Conservation (phyloP, 129 eudicot species). For the Gnaphalium uliginosum region DNA sequence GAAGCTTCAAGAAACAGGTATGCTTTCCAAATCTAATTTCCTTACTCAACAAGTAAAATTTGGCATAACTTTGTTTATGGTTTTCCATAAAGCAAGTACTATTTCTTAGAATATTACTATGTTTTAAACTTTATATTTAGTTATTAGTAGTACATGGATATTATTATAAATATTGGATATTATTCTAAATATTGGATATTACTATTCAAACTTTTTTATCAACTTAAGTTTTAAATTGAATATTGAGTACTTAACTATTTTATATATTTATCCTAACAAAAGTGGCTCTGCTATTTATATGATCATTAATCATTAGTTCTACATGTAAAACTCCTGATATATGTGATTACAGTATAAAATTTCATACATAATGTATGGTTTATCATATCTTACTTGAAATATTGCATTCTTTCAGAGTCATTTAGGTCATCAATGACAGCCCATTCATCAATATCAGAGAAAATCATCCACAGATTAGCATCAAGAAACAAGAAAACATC, state of each 20-base stretch:
- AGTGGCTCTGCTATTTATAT: not conserved
- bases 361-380: not conserved
- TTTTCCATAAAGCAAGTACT: not conserved
- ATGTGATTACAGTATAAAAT: too few species aligned
- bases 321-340: too few species aligned
- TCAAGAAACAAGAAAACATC: slow-evolving; percentile 47
- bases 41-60: slow-evolving; percentile 17
- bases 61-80: not conserved
- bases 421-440: slow-evolving; percentile 66
- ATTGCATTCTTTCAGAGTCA: slow-evolving; percentile 51
- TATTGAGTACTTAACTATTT: too few species aligned
- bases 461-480: slow-evolving; percentile 59
- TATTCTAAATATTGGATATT: not conserved
- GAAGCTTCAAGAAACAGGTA: slow-evolving; percentile 97
- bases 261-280: not conserved
- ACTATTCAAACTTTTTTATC: not conserved
- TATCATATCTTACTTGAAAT: not conserved
- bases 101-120: not conserved
- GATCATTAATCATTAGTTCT: too few species aligned
- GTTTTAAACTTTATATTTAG: not conserved
- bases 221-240: not conserved
- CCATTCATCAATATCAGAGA: slow-evolving; percentile 82
- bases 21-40: not conserved
- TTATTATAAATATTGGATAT: too few species aligned
- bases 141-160: too few species aligned